phyloP scores from a whole-genome alignment of 352 stramenopile species.

The Globisporangium ultimum region DNA sequence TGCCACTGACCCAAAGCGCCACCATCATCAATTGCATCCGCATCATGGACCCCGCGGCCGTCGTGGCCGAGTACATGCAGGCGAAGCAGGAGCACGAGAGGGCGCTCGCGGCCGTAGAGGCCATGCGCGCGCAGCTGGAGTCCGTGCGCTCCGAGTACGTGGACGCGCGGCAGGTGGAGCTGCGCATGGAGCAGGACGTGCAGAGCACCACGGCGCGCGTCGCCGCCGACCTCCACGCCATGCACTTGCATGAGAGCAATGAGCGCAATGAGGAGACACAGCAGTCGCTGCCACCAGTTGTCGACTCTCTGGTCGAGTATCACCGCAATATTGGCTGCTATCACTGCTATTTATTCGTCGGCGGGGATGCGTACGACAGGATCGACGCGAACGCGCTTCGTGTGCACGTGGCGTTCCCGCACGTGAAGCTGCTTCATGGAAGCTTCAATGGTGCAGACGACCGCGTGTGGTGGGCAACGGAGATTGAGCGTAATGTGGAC shows the following conservation, averaged over 20 bases:
- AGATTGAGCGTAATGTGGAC: conserved; percentile 58
- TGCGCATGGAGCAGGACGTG: conserved; percentile 10
- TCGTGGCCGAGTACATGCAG: conserved; percentile 31
- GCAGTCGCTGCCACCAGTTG: conserved; percentile 11
- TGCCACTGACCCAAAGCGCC: no score
- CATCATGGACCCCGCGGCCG: conserved; percentile 7
- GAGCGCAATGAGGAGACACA: background rate
- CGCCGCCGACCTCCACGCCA: conserved; percentile 3
- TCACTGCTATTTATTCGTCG: conserved; percentile 57
- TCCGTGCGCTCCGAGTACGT: conserved; percentile 24
- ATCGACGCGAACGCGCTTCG: conserved; percentile 24
- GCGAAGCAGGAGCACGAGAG: conserved; percentile 39
- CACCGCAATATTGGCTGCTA: conserved; percentile 84
- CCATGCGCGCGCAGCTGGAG: conserved; percentile 19
- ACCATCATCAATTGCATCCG: no score
- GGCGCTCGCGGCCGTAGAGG: conserved; percentile 24
- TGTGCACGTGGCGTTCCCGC: conserved; percentile 38
- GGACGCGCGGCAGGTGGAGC: conserved; percentile 21
- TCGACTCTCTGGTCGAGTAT: conserved; percentile 57
- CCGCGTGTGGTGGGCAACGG: conserved; percentile 33
- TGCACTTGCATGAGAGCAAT: conserved; percentile 6
- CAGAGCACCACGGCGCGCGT: conserved; percentile 6
- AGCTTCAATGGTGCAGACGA: background rate
- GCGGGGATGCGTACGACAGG: conserved; percentile 7
- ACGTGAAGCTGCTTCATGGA: conserved; percentile 24